Evolutionary conservation across 139 green algal species (phyloP).

Genomic region (Bryopsis sp.): DNA sequence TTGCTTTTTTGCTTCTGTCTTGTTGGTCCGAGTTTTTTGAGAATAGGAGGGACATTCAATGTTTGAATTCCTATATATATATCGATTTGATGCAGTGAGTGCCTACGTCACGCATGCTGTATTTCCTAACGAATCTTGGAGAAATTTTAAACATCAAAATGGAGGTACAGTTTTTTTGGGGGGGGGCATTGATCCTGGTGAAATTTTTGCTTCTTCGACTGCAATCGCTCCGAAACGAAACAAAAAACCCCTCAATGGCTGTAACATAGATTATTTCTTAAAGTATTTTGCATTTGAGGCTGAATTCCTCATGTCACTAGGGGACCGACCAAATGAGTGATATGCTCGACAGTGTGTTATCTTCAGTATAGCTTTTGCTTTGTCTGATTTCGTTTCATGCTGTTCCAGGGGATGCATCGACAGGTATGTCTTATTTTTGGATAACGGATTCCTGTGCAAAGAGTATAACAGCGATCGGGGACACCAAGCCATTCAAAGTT

Average conservation of each 20-base stretch:
- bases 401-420: conserved; percentile 20
- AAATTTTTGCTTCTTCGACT: too few species aligned
- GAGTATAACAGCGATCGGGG: conserved; percentile 59
- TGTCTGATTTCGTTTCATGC: too few species aligned
- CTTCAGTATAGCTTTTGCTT: too few species aligned
- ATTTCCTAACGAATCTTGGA: conserved; percentile 83
- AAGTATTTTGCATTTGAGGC: neutral
- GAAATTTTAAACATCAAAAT: conserved; percentile 57
- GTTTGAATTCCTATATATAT: neutral
- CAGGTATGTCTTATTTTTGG: conserved; percentile 88
- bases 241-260: neutral
- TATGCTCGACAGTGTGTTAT: neutral
- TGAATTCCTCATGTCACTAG: neutral
- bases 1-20: neutral
- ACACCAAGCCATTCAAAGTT: conserved; percentile 78
- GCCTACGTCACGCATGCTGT: conserved; percentile 97
- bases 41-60: too few species aligned
- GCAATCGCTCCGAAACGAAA: too few species aligned
- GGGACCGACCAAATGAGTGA: neutral
- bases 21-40: neutral
- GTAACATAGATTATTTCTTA: neutral
- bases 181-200: too few species aligned
- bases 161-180: conserved; percentile 21
- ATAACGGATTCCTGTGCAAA: conserved; percentile 88
- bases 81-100: conserved; percentile 52